phyloP scores from a whole-genome alignment of 495 filamentous ascomycete species.

The Rhypophila decipiens region DNA sequence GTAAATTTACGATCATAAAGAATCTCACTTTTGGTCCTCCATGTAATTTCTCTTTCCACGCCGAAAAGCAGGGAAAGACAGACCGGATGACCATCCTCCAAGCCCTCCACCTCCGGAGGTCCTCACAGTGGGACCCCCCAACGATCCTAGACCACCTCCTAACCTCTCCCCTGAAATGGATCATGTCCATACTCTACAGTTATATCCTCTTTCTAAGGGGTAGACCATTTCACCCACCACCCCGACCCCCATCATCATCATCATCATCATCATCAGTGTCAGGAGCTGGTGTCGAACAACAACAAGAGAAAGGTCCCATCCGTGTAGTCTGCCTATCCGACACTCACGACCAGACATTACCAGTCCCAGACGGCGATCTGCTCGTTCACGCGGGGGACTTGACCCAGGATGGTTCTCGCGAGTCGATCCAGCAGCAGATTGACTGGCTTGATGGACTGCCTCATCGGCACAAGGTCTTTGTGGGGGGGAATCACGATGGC shows the following conservation, averaged over 20 bases:
- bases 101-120: constrained; percentile 31
- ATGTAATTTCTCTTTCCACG: too few species aligned
- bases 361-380: constrained; percentile 72
- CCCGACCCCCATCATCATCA: too few species aligned
- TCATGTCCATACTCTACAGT: constrained; percentile 49
- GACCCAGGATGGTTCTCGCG: constrained; percentile 60
- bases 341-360: constrained; percentile 61
- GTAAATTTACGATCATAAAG: too few species aligned
- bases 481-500: constrained; percentile 85
- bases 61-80: too few species aligned
- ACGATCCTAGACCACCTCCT: constrained; percentile 45
- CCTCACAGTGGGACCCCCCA: constrained; percentile 42
- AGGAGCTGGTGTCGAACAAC: too few species aligned
- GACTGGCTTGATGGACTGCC: constrained; percentile 71
- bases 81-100: constrained; percentile 33
- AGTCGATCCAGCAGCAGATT: constrained; percentile 67
- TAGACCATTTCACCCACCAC: constrained; percentile 45
- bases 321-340: constrained; percentile 86
- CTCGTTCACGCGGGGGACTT: constrained; percentile 89
- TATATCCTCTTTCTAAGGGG: constrained; percentile 59
- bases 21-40: too few species aligned
- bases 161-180: constrained; percentile 43
- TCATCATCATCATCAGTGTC: too few species aligned
- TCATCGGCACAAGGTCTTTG: constrained; percentile 72
- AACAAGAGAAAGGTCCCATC: constrained; percentile 49